Conservation (phyloP, 2,329 filamentous ascomycete genomes). For the Pseudogymnoascus sp. region DNA sequence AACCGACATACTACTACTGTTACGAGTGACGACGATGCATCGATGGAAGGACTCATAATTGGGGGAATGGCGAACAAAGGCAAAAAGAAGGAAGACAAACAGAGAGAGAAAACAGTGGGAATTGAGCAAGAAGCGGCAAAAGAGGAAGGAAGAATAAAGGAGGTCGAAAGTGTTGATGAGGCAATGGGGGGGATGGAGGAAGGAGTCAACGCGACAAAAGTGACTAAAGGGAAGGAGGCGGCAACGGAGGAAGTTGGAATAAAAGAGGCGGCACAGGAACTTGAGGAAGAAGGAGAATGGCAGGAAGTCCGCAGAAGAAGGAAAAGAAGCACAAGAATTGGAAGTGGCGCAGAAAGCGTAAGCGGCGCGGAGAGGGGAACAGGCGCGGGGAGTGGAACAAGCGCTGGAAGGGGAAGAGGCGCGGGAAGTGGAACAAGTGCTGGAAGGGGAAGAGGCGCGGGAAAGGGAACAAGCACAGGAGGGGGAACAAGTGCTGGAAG, state of each 20-base stretch:
- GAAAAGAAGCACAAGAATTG: background rate
- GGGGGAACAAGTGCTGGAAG: background rate
- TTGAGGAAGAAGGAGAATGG: too few relatives aligned
- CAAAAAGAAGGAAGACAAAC: background rate
- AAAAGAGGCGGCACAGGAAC: too few relatives aligned
- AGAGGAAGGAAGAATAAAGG: too few relatives aligned
- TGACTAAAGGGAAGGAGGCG: background rate
- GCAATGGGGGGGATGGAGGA: background rate
- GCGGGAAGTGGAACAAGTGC: background rate
- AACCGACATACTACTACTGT: background rate
- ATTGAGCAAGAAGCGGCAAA: too few relatives aligned
- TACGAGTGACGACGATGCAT: background rate
- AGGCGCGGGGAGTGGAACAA: background rate
- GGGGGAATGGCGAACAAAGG: too few relatives aligned
- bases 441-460: background rate
- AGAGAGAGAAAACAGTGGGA: background rate
- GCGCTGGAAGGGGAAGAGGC: background rate
- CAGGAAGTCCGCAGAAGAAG: background rate
- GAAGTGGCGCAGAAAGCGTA: background rate
- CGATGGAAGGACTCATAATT: background rate
- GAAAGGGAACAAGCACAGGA: background rate
- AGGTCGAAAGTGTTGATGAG: too few relatives aligned
- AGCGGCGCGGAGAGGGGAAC: background rate
- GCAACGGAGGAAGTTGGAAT: background rate
- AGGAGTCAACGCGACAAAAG: background rate